A percentile compares a stretch with the other conserved stretches of the same genome.
Conservation (phyloP, 2,329 filamentous ascomycete species). For the Cordyceps pruinosa region DNA sequence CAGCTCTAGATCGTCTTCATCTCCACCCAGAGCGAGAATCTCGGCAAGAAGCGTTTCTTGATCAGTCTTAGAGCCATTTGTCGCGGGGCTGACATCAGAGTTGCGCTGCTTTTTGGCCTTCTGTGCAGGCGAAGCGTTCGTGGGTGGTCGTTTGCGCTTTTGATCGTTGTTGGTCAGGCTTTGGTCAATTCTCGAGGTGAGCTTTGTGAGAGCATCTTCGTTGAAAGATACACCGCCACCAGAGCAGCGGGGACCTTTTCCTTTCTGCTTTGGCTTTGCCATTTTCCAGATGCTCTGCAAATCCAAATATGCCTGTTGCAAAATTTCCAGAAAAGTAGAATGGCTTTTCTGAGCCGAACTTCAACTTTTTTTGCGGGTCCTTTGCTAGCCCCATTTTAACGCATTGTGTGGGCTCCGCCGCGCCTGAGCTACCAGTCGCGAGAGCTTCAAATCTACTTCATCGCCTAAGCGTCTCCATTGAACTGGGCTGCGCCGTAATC, state of each 20-base stretch:
- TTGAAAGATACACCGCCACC: slow-evolving; percentile 32
- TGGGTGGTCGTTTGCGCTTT: slow-evolving; percentile 39
- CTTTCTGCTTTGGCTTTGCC: slow-evolving; percentile 32
- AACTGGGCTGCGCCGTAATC: neutral
- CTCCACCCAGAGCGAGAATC: slow-evolving; percentile 58
- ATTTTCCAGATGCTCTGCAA: neutral
- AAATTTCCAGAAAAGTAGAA: slow-evolving; percentile 7
- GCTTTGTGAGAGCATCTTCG: slow-evolving; percentile 41
- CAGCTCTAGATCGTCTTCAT: slow-evolving; percentile 57
- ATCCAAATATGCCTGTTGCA: neutral
- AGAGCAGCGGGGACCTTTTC: slow-evolving; percentile 23
- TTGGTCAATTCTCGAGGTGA: slow-evolving; percentile 52
- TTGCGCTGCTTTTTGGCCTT: slow-evolving; percentile 33
- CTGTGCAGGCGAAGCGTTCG: slow-evolving; percentile 26
- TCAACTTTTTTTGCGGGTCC: slow-evolving; percentile 15
- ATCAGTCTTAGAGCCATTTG: slow-evolving; percentile 21
- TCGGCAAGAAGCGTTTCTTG: slow-evolving; percentile 49
- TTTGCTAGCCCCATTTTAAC: neutral
- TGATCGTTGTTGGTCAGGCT: slow-evolving; percentile 36
- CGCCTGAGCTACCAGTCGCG: slow-evolving; percentile 1
- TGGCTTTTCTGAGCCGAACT: slow-evolving; percentile 1
- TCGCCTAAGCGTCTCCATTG: neutral
- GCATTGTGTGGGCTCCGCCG: neutral
- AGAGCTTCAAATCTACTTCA: neutral
- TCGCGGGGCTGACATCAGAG: slow-evolving; percentile 19